A percentile compares a stretch with the other conserved stretches of the same genome.
These are phyloP conservation scores for Chlamydomonas incerta DNA, from an alignment of 139 green algal species.

Conservation along the genomic window DNA sequence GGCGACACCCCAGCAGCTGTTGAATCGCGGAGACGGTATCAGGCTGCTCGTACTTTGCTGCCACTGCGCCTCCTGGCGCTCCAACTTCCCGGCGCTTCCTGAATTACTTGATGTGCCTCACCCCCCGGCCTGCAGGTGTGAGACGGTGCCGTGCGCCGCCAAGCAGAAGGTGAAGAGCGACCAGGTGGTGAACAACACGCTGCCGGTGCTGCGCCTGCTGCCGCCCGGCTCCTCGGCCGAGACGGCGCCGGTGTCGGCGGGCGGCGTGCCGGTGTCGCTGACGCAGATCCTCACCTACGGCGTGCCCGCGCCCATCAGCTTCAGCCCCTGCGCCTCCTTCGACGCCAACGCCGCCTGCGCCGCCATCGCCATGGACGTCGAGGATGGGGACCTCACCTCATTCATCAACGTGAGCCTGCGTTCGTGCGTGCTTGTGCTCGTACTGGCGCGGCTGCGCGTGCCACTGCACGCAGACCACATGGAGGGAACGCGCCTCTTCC, in stretches of 20 bases:
- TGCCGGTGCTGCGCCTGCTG: conserved; percentile 25
- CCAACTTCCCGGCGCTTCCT: no score
- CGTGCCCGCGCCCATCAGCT: conserved; percentile 29
- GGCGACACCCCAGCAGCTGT: not conserved
- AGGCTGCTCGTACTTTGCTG: no score
- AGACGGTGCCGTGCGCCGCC: conserved; percentile 26
- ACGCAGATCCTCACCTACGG: conserved; percentile 38
- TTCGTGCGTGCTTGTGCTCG: no score
- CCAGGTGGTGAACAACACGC: not conserved
- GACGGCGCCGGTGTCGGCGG: conserved; percentile 8
- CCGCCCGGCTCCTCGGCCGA: not conserved
- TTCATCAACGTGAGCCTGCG: conserved; percentile 43
- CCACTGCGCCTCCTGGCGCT: no score
- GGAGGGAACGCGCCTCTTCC: no score
- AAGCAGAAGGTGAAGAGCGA: not conserved
- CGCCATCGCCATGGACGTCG: conserved; percentile 37
- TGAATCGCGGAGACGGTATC: no score
- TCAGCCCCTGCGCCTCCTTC: conserved; percentile 37
- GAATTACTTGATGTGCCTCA: no score
- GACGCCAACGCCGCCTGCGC: conserved; percentile 13
- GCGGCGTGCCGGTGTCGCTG: not conserved
- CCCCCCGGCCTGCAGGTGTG: conserved; percentile 19
- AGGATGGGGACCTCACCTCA: conserved; percentile 35
- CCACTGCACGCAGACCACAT: no score
- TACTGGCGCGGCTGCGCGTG: no score